Conservation (phyloP, 495 filamentous ascomycete genomes). For the Penicillium canariense region DNA sequence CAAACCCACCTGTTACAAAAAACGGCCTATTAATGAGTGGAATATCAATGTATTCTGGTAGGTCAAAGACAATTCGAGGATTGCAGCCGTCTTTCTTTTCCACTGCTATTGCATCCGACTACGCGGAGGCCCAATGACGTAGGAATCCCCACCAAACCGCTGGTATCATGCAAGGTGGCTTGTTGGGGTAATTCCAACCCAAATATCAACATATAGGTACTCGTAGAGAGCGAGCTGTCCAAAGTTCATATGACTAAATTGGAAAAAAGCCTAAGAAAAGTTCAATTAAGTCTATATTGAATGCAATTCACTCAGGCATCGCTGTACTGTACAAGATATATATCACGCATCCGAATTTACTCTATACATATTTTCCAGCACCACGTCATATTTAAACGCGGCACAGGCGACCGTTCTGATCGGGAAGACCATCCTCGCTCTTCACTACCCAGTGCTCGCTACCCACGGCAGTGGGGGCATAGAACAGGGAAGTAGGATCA, state of each 20-base stretch:
- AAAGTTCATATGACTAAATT: neutral
- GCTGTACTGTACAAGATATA: neutral
- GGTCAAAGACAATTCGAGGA: too few species aligned
- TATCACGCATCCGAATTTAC: neutral
- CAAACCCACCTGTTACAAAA: too few species aligned
- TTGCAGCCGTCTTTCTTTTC: too few species aligned
- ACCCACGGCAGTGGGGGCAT: slow-evolving; percentile 52
- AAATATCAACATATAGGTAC: too few species aligned
- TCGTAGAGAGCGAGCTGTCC: neutral
- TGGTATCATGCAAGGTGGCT: too few species aligned
- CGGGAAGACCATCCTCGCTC: slow-evolving; percentile 30
- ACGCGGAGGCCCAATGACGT: too few species aligned
- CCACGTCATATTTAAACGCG: slow-evolving; percentile 14
- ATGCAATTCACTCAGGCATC: neutral
- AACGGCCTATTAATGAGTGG: too few species aligned
- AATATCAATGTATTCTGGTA: too few species aligned
- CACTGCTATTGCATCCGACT: too few species aligned
- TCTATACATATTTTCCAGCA: neutral
- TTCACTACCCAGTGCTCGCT: slow-evolving; percentile 50
- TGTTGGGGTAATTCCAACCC: too few species aligned
- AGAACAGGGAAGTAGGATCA: slow-evolving; percentile 56
- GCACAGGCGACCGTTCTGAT: slow-evolving; percentile 37
- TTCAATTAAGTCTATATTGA: neutral
- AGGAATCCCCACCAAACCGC: too few species aligned
- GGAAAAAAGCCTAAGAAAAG: neutral